Percentiles rank a stretch among this genome's conserved stretches.
Evolutionary conservation across 129 eudicot genomes (phyloP).

Genomic region (Arctium lappa): DNA sequence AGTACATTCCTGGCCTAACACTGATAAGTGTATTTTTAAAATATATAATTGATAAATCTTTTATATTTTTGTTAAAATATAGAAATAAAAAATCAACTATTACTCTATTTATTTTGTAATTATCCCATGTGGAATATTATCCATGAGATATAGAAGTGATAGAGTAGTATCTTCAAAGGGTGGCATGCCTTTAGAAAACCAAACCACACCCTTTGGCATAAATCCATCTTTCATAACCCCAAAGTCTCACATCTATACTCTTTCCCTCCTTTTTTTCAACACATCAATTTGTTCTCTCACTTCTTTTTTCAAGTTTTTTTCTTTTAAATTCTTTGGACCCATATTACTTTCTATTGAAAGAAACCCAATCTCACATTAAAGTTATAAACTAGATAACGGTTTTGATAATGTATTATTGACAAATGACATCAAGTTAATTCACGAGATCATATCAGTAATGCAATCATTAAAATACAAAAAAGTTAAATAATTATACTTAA

Average conservation of each 20-base stretch:
- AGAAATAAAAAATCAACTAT: too few species aligned
- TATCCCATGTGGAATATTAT: not conserved
- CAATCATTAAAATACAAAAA: too few species aligned
- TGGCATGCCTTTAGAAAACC: not conserved
- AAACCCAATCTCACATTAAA: not conserved
- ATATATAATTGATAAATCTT: too few species aligned
- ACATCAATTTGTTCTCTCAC: not conserved
- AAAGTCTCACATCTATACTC: not conserved
- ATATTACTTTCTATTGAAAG: not conserved
- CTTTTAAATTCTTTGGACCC: not conserved
- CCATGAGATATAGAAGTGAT: not conserved
- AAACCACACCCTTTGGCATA: not conserved
- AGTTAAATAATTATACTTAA: not conserved
- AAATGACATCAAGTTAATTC: too few species aligned
- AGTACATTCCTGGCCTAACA: not conserved
- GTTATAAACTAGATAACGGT: too few species aligned
- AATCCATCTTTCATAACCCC: not conserved
- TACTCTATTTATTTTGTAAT: too few species aligned
- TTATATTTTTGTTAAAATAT: too few species aligned
- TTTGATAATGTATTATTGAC: too few species aligned
- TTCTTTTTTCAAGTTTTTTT: not conserved
- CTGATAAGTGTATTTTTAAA: too few species aligned
- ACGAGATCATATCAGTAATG: too few species aligned
- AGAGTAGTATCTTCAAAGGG: not conserved
- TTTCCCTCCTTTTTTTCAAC: not conserved